Conservation (phyloP, 495 filamentous ascomycete genomes). For the Sporormia fimetaria region DNA sequence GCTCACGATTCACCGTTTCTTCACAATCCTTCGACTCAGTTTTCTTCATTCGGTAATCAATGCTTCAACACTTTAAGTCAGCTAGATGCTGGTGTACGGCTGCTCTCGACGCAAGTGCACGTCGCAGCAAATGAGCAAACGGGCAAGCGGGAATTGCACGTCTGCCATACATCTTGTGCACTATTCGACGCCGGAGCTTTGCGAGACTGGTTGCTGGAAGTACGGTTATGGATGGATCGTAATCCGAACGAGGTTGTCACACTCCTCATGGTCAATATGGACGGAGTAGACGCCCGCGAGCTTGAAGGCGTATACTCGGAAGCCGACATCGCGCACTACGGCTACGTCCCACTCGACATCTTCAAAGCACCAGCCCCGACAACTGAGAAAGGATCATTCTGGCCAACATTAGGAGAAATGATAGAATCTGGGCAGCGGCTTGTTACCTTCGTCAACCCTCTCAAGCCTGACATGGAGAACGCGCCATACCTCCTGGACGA, state of each 20-base stretch:
- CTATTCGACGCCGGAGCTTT: conserved; percentile 29
- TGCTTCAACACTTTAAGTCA: conserved; percentile 29
- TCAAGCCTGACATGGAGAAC: conserved; percentile 15
- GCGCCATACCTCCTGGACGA: conserved; percentile 33
- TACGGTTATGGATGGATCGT: conserved; percentile 29
- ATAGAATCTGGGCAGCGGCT: conserved; percentile 27
- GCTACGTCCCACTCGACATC: conserved; percentile 19
- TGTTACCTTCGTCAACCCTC: conserved; percentile 26
- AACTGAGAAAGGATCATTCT: conserved; percentile 11
- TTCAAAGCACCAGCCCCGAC: conserved; percentile 40
- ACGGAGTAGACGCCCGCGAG: conserved; percentile 11
- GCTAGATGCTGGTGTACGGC: conserved; percentile 31
- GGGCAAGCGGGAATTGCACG: conserved; percentile 29
- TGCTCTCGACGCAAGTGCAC: conserved; percentile 30
- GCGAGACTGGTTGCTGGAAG: conserved; percentile 26
- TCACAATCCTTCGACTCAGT: conserved; percentile 37
- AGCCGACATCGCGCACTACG: conserved; percentile 26
- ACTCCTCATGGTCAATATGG: conserved; percentile 29
- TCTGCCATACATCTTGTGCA: conserved; percentile 31
- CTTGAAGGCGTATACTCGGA: conserved; percentile 22
- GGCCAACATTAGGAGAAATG: conserved; percentile 29
- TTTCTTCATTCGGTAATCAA: conserved; percentile 29
- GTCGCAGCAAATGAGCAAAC: conserved; percentile 30
- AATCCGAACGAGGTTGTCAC: conserved; percentile 33
- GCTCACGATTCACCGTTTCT: conserved; percentile 55